A percentile compares a stretch with the other conserved stretches of the same genome.
Conservation (phyloP, 1,284 basidiomycete genomes). For the Naganishia albida region DNA sequence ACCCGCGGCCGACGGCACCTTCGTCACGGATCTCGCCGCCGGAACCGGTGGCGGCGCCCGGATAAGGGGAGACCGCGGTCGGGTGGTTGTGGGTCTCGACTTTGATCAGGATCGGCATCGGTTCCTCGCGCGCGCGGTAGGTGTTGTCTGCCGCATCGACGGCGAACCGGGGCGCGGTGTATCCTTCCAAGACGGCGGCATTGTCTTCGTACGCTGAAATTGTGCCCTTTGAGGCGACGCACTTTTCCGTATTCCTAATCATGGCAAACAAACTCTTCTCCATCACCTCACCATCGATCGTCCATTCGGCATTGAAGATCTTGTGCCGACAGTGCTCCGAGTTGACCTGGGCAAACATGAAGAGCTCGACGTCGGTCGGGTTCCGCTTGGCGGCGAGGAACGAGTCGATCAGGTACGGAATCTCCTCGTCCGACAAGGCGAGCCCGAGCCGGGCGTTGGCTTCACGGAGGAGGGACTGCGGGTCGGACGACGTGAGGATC, state of each 20-base stretch:
- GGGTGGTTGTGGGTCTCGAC: conserved; percentile 99
- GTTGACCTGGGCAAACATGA: conserved; percentile 99
- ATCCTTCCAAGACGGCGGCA: conserved; percentile 88
- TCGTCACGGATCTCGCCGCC: conserved; percentile 98
- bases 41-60: conserved; percentile 95
- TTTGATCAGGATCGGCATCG: conserved; percentile 92
- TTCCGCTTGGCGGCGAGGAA: conserved; percentile 77
- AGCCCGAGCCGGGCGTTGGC: conserved; percentile 88
- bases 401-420: conserved; percentile 87
- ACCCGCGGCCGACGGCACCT: conserved; percentile 91
- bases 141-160: conserved; percentile 53
- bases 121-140: conserved; percentile 66
- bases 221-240: conserved; percentile 68
- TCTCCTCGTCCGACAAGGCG: conserved; percentile 85
- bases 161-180: conserved; percentile 78
- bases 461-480: conserved; percentile 61
- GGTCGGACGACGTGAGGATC: conserved; percentile 59
- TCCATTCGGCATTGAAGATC: conserved; percentile 99
- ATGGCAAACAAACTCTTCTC: conserved; percentile 88
- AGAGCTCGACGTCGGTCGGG: conserved; percentile 95
- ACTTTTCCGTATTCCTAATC: conserved; percentile 94
- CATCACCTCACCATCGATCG: conserved; percentile 70
- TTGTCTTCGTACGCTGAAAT: conserved; percentile 99
- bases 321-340: conserved; percentile 99
- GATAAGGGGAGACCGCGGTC: conserved; percentile 96